These are phyloP conservation scores for Xylariaceae sp. DNA, from an alignment of 2,329 filamentous ascomycete genomes.

Conservation along the genomic window DNA sequence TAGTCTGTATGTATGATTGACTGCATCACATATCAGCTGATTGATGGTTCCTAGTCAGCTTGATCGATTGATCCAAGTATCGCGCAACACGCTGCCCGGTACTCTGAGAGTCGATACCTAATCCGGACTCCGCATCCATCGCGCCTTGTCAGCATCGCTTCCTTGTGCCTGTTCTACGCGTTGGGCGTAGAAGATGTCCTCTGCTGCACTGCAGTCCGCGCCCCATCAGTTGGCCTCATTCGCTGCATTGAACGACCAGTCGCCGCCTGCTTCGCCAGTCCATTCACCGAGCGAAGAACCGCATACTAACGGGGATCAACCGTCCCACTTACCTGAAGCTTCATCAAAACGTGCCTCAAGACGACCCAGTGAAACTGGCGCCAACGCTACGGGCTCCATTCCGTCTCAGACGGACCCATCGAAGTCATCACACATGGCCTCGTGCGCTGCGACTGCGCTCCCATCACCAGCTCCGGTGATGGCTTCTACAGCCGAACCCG, in stretches of 20 bases:
- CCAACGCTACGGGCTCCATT: slow-evolving; percentile 32
- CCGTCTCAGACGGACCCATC: slow-evolving; percentile 31
- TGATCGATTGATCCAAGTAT: slow-evolving; percentile 8
- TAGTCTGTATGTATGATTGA: slow-evolving; percentile 11
- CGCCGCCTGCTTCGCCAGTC: slow-evolving; percentile 43
- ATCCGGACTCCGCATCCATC: slow-evolving; percentile 1
- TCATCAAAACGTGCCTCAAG: slow-evolving; percentile 51
- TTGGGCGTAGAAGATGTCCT: slow-evolving; percentile 50
- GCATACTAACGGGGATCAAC: slow-evolving; percentile 47
- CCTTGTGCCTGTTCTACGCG: slow-evolving; percentile 23
- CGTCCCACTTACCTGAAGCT: slow-evolving; percentile 45
- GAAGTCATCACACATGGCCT: slow-evolving; percentile 41
- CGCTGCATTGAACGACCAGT: slow-evolving; percentile 41
- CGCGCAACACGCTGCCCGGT: slow-evolving; percentile 1
- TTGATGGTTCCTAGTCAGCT: slow-evolving; percentile 5
- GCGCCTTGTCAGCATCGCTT: slow-evolving; percentile 6
- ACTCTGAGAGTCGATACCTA: not conserved
- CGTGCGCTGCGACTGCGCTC: slow-evolving; percentile 43
- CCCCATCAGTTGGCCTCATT: slow-evolving; percentile 49
- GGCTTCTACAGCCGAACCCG: slow-evolving; percentile 39
- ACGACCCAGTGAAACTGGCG: slow-evolving; percentile 48
- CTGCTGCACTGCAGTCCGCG: slow-evolving; percentile 57
- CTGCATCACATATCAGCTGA: slow-evolving; percentile 12
- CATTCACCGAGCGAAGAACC: slow-evolving; percentile 53
- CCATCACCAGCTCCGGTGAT: slow-evolving; percentile 39